Evolutionary conservation across 495 filamentous ascomycete species (phyloP).

Genomic region (Choiromyces venosus): DNA sequence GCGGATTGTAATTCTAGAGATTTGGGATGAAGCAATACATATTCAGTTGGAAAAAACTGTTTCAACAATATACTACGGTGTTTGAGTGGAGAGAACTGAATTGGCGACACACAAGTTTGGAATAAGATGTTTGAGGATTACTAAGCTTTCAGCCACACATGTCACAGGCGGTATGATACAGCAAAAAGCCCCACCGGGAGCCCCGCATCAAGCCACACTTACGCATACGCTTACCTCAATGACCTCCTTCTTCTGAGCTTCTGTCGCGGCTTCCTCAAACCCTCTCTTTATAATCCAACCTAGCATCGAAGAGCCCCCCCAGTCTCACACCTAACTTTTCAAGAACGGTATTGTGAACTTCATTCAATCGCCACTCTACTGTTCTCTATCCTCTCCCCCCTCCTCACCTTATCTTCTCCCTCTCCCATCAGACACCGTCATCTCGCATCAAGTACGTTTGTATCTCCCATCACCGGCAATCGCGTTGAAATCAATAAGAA

Average conservation of each 20-base stretch:
- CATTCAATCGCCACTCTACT: background rate
- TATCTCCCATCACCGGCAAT: background rate
- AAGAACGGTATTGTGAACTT: background rate
- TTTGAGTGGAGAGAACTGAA: background rate
- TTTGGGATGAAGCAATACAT: background rate
- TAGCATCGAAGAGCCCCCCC: background rate
- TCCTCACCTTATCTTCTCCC: background rate
- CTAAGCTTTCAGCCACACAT: background rate
- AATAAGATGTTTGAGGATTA: background rate
- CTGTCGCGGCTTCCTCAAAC: background rate
- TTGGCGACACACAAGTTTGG: too few relatives aligned
- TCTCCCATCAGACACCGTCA: background rate
- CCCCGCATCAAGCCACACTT: slow-evolving; percentile 35
- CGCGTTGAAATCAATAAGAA: background rate
- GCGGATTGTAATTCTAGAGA: background rate
- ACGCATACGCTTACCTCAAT: background rate
- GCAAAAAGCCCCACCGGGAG: background rate
- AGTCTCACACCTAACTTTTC: background rate
- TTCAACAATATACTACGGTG: background rate
- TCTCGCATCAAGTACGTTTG: background rate
- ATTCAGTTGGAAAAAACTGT: background rate
- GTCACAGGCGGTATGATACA: background rate
- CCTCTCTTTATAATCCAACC: background rate
- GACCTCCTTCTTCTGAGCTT: background rate
- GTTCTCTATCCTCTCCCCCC: background rate